A percentile compares a stretch with the other conserved stretches of the same genome.
Evolutionary conservation across 1,284 basidiomycete species (phyloP).

Genomic region (Caloboletus firmus): DNA sequence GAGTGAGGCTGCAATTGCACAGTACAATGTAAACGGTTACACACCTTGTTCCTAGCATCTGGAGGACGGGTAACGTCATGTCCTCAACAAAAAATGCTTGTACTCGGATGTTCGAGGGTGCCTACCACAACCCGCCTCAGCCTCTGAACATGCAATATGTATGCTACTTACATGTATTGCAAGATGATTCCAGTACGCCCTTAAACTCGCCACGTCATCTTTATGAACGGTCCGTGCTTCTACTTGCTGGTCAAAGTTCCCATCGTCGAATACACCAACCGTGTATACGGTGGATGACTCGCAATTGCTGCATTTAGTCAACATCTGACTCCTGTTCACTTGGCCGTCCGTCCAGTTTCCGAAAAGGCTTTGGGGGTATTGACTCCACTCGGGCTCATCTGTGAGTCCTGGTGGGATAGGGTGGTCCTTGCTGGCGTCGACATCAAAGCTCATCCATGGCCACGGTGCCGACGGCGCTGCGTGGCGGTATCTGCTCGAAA

Average conservation of each 20-base stretch:
- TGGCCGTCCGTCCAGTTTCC: conserved; percentile 50
- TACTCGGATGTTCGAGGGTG: conserved; percentile 38
- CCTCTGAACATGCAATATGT: neutral
- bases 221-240: conserved; percentile 9
- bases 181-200: conserved; percentile 24
- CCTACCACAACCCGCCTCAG: conserved; percentile 25
- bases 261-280: conserved; percentile 42
- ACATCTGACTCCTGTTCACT: conserved; percentile 41
- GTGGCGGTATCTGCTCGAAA: conserved; percentile 31
- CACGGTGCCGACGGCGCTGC: conserved; percentile 38
- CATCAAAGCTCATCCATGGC: conserved; percentile 37
- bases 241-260: conserved; percentile 21
- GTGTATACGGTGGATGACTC: conserved; percentile 40
- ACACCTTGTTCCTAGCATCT: conserved; percentile 53
- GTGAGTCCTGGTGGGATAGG: neutral
- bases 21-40: neutral
- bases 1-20: conserved; percentile 1
- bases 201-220: conserved; percentile 1
- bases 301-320: conserved; percentile 23
- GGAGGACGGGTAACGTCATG: conserved; percentile 45
- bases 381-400: conserved; percentile 17
- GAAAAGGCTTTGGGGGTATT: conserved; percentile 49
- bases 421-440: conserved; percentile 12
- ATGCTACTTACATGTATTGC: conserved; percentile 19
- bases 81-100: conserved; percentile 52